phyloP scores from a whole-genome alignment of 2,329 filamentous ascomycete genomes.

The Magnaporthiopsis poae region DNA sequence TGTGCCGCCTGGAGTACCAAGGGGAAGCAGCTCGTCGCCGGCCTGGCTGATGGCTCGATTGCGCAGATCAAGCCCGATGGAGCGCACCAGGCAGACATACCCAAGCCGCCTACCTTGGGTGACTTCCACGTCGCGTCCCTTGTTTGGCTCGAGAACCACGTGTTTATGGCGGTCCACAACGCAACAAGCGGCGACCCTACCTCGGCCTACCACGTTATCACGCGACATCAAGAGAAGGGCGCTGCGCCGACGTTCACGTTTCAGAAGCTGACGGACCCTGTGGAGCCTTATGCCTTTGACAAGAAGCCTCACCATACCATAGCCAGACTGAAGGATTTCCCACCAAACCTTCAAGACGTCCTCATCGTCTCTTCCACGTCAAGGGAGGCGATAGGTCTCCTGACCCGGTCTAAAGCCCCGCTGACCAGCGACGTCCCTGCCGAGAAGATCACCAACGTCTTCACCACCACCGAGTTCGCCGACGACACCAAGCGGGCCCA shows the following conservation, averaged over 20 bases:
- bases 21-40: conserved; percentile 86
- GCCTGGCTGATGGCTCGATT: conserved; percentile 68
- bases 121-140: conserved; percentile 69
- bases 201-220: conserved; percentile 72
- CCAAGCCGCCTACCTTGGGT: conserved; percentile 59
- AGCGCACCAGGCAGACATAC: conserved; percentile 65
- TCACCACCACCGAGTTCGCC: conserved; percentile 61
- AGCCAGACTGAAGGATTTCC: conserved; percentile 67
- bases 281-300: conserved; percentile 56
- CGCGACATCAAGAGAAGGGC: conserved; percentile 45
- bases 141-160: conserved; percentile 77
- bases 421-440: conserved; percentile 52
- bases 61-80: conserved; percentile 79
- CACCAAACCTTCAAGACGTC: conserved; percentile 69
- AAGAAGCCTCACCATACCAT: conserved; percentile 67
- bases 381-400: conserved; percentile 65
- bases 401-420: conserved; percentile 63
- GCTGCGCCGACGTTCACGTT: conserved; percentile 52
- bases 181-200: conserved; percentile 47
- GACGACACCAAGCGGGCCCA: conserved; percentile 68
- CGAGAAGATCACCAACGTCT: conserved; percentile 54
- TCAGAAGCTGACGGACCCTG: conserved; percentile 65
- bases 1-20: conserved; percentile 85
- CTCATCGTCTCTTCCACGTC: conserved; percentile 75
- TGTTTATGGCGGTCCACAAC: conserved; percentile 77